phyloP scores from a whole-genome alignment of 495 filamentous ascomycete genomes.

The Tuber melanosporum region DNA sequence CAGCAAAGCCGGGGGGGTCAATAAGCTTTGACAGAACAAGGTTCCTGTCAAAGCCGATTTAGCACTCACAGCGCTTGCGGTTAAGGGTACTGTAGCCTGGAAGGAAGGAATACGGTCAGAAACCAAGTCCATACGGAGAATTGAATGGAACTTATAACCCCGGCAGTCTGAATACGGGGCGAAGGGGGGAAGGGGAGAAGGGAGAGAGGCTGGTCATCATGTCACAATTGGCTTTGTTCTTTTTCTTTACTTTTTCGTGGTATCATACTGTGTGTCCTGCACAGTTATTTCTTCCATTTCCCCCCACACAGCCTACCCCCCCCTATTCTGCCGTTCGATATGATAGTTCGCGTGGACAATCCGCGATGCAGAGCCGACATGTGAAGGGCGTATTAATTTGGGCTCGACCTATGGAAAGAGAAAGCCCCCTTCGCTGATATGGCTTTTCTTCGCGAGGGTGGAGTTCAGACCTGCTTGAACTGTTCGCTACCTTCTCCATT shows the following conservation, averaged over 20 bases:
- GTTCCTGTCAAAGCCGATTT: not conserved
- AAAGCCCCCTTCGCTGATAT: not conserved
- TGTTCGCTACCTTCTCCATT: not conserved
- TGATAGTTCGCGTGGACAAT: not conserved
- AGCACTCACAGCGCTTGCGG: not conserved
- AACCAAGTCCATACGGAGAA: conserved; percentile 1
- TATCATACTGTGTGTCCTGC: not conserved
- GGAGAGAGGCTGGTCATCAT: not conserved
- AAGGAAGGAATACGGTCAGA: not conserved
- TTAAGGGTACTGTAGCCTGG: not conserved
- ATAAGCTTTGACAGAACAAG: not conserved
- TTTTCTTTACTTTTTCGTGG: not conserved
- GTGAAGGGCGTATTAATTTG: not conserved
- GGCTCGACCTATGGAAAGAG: not conserved
- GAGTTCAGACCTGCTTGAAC: not conserved
- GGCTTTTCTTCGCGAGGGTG: not conserved
- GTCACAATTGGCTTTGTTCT: not conserved
- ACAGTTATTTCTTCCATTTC: not conserved
- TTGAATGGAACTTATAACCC: not conserved
- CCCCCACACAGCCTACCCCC: not conserved
- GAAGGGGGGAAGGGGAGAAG: too few species aligned
- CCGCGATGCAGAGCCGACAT: not conserved
- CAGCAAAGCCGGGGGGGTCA: not conserved
- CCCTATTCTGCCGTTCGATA: not conserved
- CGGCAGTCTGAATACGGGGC: not conserved